Evolutionary conservation across 108 stramenopile species (phyloP).

Genomic region (Skeletonema tropicum): DNA sequence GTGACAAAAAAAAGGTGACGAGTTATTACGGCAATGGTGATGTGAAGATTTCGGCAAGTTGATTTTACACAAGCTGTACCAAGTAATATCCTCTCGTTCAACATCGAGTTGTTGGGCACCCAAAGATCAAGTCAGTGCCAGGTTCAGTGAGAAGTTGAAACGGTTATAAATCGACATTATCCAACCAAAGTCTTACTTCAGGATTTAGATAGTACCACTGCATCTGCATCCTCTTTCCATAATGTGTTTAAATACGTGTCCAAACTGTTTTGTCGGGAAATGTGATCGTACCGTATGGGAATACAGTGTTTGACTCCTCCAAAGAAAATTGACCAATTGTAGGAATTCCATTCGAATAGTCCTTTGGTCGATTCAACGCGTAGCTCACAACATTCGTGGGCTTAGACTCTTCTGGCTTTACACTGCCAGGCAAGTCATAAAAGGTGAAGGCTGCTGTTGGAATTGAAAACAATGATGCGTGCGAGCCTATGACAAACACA

Average conservation of each 20-base stretch:
- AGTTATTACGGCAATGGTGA: too few relatives aligned
- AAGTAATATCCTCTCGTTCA: too few relatives aligned
- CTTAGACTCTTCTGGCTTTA: background rate
- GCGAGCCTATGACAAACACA: background rate
- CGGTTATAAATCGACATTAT: too few relatives aligned
- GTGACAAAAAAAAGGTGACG: too few relatives aligned
- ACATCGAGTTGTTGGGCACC: too few relatives aligned
- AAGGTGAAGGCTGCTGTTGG: constrained; percentile 28
- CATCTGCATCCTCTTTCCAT: background rate
- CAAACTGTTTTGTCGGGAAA: constrained; percentile 24
- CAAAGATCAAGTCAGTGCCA: too few relatives aligned
- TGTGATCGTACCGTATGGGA: constrained; percentile 29
- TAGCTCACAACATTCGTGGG: constrained; percentile 10
- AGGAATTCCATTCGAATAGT: background rate
- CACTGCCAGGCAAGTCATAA: constrained; percentile 16
- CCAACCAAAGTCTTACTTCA: too few relatives aligned
- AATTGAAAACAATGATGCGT: constrained; percentile 15
- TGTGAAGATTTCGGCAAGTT: too few relatives aligned
- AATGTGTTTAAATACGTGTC: constrained; percentile 18
- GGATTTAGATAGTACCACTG: too few relatives aligned
- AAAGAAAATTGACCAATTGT: constrained; percentile 17
- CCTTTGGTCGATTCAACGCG: background rate
- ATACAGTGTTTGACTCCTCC: constrained; percentile 16
- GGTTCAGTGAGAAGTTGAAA: too few relatives aligned
- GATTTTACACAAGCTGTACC: too few relatives aligned